Conservation (phyloP, 176 grass and related monocot species). For the Themeda triandra region DNA sequence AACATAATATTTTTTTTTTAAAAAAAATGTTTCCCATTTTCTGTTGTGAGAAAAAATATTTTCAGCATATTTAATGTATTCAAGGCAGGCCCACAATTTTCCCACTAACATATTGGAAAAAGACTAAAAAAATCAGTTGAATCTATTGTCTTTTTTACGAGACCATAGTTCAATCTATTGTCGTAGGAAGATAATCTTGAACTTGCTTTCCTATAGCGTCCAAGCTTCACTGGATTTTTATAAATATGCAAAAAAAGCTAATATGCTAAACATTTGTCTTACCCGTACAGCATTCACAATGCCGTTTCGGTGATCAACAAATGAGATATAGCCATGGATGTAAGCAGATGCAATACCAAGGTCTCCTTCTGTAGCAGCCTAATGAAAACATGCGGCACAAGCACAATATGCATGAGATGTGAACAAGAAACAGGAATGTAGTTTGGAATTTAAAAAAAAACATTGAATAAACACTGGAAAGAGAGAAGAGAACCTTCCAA, state of each 20-base stretch:
- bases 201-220: neutral
- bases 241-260: neutral
- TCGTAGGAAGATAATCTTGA: neutral
- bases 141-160: too few relatives aligned
- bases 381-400: neutral
- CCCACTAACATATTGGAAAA: neutral
- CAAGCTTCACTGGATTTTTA: neutral
- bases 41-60: neutral
- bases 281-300: slow-evolving; percentile 78
- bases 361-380: slow-evolving; percentile 71
- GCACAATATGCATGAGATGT: neutral
- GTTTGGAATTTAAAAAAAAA: too few relatives aligned
- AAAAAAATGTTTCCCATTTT: neutral
- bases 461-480: neutral
- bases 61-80: neutral
- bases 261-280: neutral
- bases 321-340: slow-evolving; percentile 70
- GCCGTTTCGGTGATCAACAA: slow-evolving; percentile 62
- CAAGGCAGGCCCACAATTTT: neutral
- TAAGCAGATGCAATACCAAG: slow-evolving; percentile 76
- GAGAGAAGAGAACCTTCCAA: slow-evolving; percentile 60
- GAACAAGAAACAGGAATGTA: neutral
- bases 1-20: neutral
- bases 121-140: neutral
- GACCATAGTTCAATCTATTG: neutral